phyloP scores from a whole-genome alignment of 2,329 filamentous ascomycete genomes.

The Neoarthrinium moseri region DNA sequence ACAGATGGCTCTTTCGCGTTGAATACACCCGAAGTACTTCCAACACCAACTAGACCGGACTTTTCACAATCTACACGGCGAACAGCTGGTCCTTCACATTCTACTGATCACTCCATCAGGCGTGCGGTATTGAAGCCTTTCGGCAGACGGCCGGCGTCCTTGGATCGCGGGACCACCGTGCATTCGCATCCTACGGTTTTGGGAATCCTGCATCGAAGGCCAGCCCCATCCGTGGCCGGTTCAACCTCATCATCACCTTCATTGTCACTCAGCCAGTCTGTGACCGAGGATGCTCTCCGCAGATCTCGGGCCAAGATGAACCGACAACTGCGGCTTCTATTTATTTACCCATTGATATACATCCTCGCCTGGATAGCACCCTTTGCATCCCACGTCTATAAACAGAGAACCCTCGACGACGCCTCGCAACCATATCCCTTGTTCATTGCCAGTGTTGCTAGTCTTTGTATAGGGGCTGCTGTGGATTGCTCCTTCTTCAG shows the following conservation, averaged over 20 bases:
- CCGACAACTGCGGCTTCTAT: constrained; percentile 68
- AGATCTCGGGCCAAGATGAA: constrained; percentile 55
- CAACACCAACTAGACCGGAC: background rate
- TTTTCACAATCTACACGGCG: background rate
- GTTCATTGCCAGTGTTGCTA: constrained; percentile 53
- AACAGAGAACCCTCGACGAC: constrained; percentile 40
- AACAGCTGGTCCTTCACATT: background rate
- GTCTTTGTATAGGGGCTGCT: constrained; percentile 63
- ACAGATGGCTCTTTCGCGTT: constrained; percentile 7
- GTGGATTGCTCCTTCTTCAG: constrained; percentile 69
- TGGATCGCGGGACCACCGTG: background rate
- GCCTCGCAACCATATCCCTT: constrained; percentile 53
- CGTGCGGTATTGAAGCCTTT: background rate
- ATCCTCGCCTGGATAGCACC: constrained; percentile 71
- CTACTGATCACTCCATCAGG: background rate
- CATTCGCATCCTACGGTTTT: background rate
- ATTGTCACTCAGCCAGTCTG: constrained; percentile 19
- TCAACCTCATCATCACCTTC: constrained; percentile 8
- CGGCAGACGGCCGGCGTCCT: background rate
- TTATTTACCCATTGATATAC: constrained; percentile 76
- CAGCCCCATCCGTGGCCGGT: background rate
- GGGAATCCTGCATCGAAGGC: background rate
- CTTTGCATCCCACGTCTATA: constrained; percentile 62
- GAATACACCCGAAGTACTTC: background rate
- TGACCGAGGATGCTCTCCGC: constrained; percentile 30